Evolutionary conservation across 352 stramenopile species (phyloP), one percentile per base, ranked within the genome.

Genomic region (Globisporangium polare): DNA sequence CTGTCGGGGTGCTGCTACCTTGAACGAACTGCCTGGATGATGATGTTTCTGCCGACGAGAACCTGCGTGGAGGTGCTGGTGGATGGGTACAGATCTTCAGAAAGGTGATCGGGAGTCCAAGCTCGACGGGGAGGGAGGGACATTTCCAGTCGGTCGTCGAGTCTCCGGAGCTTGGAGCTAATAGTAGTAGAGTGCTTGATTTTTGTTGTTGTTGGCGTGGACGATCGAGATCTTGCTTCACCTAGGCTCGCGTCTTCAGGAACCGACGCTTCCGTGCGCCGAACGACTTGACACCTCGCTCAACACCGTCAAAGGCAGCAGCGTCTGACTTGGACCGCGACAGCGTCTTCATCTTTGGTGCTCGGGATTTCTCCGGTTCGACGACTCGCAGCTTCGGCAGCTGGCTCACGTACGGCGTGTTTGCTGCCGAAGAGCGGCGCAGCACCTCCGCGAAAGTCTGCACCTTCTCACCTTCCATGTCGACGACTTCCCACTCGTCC

Each of bases 401-500:
- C 27, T 52, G 58, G 41, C n/a, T 47, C 41, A 47, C 41, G 41
- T 47, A 47, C 50, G 74, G 58, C 60, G 41, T 33, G 37, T 60
- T 60, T 18, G 53, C 37, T 22, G 29, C 53, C 8, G 53, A 33
- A 9, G 29, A 37, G 18, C 37, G 22, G 22, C 53, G 70, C 49
- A 87, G 65, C 51, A 87, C 72, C 43, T 91, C 79, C 2, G 79
- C 82, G 31, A 85, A 88, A 4, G 82, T 79, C 10, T 78, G 75
- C n/a, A 80, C 67, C 49, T 66, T 74, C 27, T 81, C 65, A 17
- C 66, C 64, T 49, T 77, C 58, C 63, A 69, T 68, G 51, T 89
- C 77, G 10, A 92, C 71, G n/a, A 90, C 68, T 54, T 92, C 80
- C 83, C 83, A 90, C 46, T 89, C 78, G 63, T 92, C 73, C 53